phyloP scores from a whole-genome alignment of 106 monocot genomes.

The Iris macrosiphon region DNA sequence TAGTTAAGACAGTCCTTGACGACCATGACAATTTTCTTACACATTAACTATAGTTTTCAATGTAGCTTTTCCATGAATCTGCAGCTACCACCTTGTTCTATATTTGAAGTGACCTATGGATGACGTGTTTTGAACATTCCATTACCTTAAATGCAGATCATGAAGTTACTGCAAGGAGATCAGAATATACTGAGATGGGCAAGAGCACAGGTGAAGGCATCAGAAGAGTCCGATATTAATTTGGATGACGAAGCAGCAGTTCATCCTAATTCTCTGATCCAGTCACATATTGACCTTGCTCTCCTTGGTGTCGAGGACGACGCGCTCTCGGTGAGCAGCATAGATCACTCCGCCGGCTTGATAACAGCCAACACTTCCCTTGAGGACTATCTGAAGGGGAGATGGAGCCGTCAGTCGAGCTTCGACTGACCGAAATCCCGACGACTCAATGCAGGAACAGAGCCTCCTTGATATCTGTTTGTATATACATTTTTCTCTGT shows the following conservation, averaged over 20 bases:
- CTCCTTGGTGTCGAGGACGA: conserved; percentile 64
- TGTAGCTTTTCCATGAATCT: neutral
- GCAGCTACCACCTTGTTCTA: neutral
- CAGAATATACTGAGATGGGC: conserved; percentile 43
- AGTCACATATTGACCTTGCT: conserved; percentile 72
- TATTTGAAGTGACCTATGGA: too few species aligned
- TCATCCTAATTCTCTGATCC: conserved; percentile 23
- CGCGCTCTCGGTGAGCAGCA: conserved; percentile 40
- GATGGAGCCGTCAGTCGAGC: conserved; percentile 63
- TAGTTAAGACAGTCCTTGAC: neutral
- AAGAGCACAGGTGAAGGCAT: conserved; percentile 24
- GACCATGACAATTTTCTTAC: neutral
- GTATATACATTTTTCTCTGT: neutral
- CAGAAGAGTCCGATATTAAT: conserved; percentile 22
- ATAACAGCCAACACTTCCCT: conserved; percentile 43
- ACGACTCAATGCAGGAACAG: neutral
- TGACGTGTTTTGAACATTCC: neutral
- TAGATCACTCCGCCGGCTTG: conserved; percentile 26
- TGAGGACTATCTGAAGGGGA: conserved; percentile 59
- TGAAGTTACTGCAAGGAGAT: conserved; percentile 73
- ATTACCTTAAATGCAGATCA: conserved; percentile 24
- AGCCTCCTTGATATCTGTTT: neutral
- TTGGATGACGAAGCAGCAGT: conserved; percentile 27
- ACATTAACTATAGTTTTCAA: neutral
- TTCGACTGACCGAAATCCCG: conserved; percentile 32